phyloP scores from a whole-genome alignment of 2,329 filamentous ascomycete species.

The Pseudocercospora vitis region DNA sequence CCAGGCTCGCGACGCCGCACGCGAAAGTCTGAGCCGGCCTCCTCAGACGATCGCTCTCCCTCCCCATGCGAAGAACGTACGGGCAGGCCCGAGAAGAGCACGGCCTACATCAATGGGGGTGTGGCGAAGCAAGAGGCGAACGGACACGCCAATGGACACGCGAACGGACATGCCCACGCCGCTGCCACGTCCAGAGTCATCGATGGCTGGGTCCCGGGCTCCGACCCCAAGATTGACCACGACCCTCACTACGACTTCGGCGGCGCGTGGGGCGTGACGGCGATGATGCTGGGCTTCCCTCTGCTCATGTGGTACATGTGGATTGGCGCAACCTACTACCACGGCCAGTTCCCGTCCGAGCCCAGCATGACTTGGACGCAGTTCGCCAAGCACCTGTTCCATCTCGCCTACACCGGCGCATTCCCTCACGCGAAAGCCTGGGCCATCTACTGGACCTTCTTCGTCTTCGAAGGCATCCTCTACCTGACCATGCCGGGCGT shows the following conservation, averaged over 20 bases:
- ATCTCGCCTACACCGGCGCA: slow-evolving; percentile 77
- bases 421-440: slow-evolving; percentile 82
- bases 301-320: slow-evolving; percentile 99
- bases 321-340: slow-evolving; percentile 91
- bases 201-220: slow-evolving; percentile 40
- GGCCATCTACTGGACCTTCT: slow-evolving; percentile 92
- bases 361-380: slow-evolving; percentile 56
- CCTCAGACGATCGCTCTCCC: slow-evolving; percentile 40
- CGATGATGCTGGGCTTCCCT: slow-evolving; percentile 94
- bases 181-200: slow-evolving; percentile 41
- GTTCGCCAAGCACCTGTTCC: slow-evolving; percentile 69
- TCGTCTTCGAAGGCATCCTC: slow-evolving; percentile 77
- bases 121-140: slow-evolving; percentile 30
- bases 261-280: slow-evolving; percentile 72
- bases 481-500: slow-evolving; percentile 88
- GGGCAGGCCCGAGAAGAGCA: slow-evolving; percentile 17
- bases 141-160: slow-evolving; percentile 40
- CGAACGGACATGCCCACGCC: slow-evolving; percentile 41
- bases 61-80: slow-evolving; percentile 32
- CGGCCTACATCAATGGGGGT: slow-evolving; percentile 2
- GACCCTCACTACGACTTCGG: slow-evolving; percentile 75
- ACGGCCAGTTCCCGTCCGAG: slow-evolving; percentile 71
- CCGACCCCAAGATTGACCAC: slow-evolving; percentile 44
- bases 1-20: slow-evolving; percentile 46
- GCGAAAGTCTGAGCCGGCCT: slow-evolving; percentile 43